Conservation (phyloP, 2,329 filamentous ascomycete species). For the Trichoderma sp. region DNA sequence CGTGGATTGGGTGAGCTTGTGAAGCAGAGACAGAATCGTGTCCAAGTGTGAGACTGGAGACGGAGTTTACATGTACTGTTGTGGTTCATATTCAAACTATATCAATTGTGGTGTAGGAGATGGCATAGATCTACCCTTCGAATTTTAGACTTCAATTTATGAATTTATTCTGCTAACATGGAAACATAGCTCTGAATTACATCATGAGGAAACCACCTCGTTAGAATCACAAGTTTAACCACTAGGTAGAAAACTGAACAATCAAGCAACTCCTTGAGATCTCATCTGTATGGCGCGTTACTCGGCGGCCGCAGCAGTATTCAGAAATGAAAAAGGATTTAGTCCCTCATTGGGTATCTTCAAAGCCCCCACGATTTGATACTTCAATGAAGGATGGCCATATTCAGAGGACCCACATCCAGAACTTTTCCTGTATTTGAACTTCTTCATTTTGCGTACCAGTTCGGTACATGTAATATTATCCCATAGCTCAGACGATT, state of each 20-base stretch:
- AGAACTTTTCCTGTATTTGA: not conserved
- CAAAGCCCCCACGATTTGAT: fast-evolving
- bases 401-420: no score
- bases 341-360: not conserved
- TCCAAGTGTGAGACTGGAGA: not conserved
- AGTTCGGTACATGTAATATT: not conserved
- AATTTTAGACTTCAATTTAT: not conserved
- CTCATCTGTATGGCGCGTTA: no score
- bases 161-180: not conserved
- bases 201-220: no score
- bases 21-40: not conserved
- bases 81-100: not conserved
- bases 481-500: not conserved
- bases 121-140: not conserved
- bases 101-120: not conserved
- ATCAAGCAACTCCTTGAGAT: no score
- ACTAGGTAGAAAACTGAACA: no score
- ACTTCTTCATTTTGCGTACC: not conserved
- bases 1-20: not conserved
- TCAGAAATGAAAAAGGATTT: not conserved
- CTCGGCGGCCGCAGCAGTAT: no score
- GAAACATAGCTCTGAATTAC: not conserved
- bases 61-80: not conserved
- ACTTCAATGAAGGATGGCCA: not conserved
- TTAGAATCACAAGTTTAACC: no score